Base-by-base conservation (phyloP, 2,329 filamentous ascomycete species). In the Aspergillus calidoustus region DNA sequence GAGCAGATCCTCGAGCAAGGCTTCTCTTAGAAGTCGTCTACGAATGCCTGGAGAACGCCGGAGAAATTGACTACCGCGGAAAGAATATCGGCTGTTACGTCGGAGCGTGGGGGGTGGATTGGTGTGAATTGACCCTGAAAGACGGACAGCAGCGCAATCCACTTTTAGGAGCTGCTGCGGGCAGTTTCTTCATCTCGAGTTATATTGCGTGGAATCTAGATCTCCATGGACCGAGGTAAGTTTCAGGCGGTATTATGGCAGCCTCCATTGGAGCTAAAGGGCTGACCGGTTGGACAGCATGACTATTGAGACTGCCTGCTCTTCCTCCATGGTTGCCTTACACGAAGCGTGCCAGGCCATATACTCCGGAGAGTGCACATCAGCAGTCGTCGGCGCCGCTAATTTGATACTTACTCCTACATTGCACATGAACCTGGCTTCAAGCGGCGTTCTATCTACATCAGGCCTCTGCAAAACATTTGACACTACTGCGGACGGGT, bases 401-500 rank as follows among this genome's bases (percentile, higher is more conserved):
- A 63, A 56, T 22, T 34, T 65, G n/a, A 63, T 65, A 7, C 66
- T 72, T 11, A 68, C 68, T n/a, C 71, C 71, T 1, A 68, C 72
- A 0, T 59, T 73, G 63, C 71, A 55, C 1, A 60, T 54, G 11
- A 59, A 59, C 4, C 66, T 71, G 54, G 61, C 65, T 0, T 61
- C 66, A 4, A 65, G 62, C 23, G 56, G 58, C 30, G 66, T 83
- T 38, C 61, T 83, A 0, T 81, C 76, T 11, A 72, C 75, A 0
- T 77, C 73, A 13, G 83, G 83, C 0, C 68, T 75, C 8, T 85
- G 82, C 59, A 81, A 80, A 47, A 74, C 80, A 2, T 83, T 82
- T 56, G 80, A 82, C 54, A 74, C 74, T 4, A 57, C 69, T 3
- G 83, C 82, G 0, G 79, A 84, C 67, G 83, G 83, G 0, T 86